A percentile compares a stretch with the other conserved stretches of the same genome.
These are phyloP conservation scores for Euphorbia schlechtendalii DNA, from an alignment of 441 rosid genomes.

Conservation along the genomic window DNA sequence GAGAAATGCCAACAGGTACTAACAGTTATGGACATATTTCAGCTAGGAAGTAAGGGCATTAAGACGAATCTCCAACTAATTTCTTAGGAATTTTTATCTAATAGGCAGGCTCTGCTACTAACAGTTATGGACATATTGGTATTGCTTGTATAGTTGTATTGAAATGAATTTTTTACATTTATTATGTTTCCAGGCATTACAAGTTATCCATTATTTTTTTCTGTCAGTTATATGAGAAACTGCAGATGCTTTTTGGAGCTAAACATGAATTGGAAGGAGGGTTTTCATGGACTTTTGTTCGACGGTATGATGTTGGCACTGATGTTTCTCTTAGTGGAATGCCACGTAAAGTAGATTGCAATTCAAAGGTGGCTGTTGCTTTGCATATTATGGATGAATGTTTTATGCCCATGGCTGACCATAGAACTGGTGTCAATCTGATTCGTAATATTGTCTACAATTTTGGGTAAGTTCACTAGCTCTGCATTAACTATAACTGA, in stretches of 20 bases:
- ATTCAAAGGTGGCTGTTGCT: conserved; percentile 89
- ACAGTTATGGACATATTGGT: not conserved
- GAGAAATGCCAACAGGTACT: conserved; percentile 78
- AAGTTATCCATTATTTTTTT: conserved; percentile 11
- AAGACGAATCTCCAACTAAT: conserved; percentile 14
- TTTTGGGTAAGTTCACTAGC: conserved; percentile 54
- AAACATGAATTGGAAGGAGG: conserved; percentile 75
- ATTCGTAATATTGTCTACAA: conserved; percentile 80
- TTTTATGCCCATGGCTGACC: conserved; percentile 77
- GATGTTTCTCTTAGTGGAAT: conserved; percentile 46
- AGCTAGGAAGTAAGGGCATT: conserved; percentile 15
- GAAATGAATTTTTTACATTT: not conserved
- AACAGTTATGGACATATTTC: conserved; percentile 6
- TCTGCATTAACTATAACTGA: not conserved
- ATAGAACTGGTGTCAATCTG: conserved; percentile 77
- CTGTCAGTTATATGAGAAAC: conserved; percentile 49
- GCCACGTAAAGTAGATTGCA: conserved; percentile 57
- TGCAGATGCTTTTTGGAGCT: conserved; percentile 68
- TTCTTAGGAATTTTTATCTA: no score
- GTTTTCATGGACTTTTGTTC: conserved; percentile 76
- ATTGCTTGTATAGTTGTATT: not conserved
- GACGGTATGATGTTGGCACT: conserved; percentile 50
- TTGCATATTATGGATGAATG: conserved; percentile 88
- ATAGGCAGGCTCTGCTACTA: not conserved
- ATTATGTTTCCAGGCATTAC: conserved; percentile 2